These are phyloP conservation scores for Gillenia trifoliata DNA, from an alignment of 306 rosid genomes.

Conservation along the genomic window DNA sequence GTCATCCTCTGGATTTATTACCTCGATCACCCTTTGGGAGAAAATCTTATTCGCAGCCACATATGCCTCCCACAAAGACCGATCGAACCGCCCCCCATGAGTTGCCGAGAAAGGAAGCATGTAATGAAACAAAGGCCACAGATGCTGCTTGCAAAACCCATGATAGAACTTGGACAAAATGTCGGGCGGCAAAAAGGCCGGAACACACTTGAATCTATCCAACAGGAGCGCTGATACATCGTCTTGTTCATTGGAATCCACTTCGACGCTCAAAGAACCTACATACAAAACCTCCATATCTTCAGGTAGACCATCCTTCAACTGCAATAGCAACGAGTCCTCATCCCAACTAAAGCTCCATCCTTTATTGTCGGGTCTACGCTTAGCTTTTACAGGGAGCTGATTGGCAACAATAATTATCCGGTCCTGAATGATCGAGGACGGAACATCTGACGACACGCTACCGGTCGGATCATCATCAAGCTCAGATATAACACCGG, in stretches of 20 bases:
- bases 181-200: constrained; percentile 52
- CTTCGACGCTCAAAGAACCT: constrained; percentile 52
- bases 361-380: constrained; percentile 49
- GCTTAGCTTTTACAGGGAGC: constrained; percentile 52
- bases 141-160: constrained; percentile 66
- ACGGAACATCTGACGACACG: constrained; percentile 53
- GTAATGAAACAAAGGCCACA: constrained; percentile 70
- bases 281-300: constrained; percentile 66
- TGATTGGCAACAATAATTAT: constrained; percentile 56
- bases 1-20: constrained; percentile 64
- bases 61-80: constrained; percentile 65
- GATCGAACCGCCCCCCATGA: constrained; percentile 61
- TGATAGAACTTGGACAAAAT: constrained; percentile 49
- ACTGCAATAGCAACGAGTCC: constrained; percentile 50
- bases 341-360: constrained; percentile 69
- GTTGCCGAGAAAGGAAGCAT: constrained; percentile 60
- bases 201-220: constrained; percentile 64
- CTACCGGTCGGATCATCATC: constrained; percentile 59
- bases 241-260: constrained; percentile 48
- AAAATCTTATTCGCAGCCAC: constrained; percentile 67
- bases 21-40: constrained; percentile 61
- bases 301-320: constrained; percentile 55
- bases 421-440: constrained; percentile 45
- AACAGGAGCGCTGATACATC: constrained; percentile 54
- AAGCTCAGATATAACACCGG: constrained; percentile 57